Base-by-base conservation (phyloP, 2,329 filamentous ascomycete species). In the Colletotrichum sublineola region DNA sequence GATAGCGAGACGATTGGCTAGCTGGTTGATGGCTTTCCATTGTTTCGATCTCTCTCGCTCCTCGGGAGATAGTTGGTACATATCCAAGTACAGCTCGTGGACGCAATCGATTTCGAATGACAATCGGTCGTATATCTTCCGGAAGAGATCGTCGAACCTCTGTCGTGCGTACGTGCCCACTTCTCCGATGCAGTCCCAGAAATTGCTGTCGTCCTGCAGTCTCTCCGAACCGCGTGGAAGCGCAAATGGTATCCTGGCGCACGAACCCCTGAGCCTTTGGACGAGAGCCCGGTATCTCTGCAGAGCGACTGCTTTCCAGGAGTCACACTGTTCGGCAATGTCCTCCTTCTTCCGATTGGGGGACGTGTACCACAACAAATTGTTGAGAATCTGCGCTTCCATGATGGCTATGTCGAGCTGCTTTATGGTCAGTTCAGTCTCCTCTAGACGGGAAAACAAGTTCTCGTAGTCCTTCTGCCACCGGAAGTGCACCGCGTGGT, bases 31-130 rank as follows among this genome's bases (percentile, higher is more conserved):
- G 38, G 33, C 38, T 20, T 42, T 33, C 8, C 66, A 38, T n/a
- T 52, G 8, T 2, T n/a, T 20, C 2, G 58, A 60, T 1, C 6
- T 53, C 20, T 18, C 24, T 14, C 63, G 7, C 2, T 67, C 46
- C 36, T 58, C 29, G 2, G 58, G n/a, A 18, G 24, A 31, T 20
- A 70, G 55, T 11, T 46, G 65, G 68, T 60, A 70, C 3, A 70
- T 31, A 29, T 67, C 63, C 12, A 61, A n/a, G 33, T 55, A 70
- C n/a, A 70, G 33, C 0, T 11, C 40, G 7, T 12, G 63, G 36
- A 67, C 14, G 7, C 31, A 38, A 3, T 61, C 9, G 3, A 61
- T 1, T 20, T 70, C 68, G 55, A 55, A 48, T n/a, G 18, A 29
- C 5, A 61, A 2, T 2, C 44, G 63, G 3, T 64, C 63, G 14